Base-by-base conservation (phyloP, 2,329 filamentous ascomycete genomes). In the Diaporthe amygdali region DNA sequence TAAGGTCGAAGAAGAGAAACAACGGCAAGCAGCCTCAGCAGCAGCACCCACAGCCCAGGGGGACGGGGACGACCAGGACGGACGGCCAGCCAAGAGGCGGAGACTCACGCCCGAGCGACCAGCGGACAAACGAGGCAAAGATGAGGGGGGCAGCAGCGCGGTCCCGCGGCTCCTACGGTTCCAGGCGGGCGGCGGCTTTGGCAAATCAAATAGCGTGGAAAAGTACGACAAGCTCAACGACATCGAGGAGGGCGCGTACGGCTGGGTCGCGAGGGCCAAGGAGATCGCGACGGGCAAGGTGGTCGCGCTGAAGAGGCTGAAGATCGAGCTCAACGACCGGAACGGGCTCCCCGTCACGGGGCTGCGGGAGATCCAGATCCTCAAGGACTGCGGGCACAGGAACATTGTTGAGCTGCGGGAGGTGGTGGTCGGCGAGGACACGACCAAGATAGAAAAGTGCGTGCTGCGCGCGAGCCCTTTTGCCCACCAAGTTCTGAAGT, bases 221-320 rank as follows among this genome's bases (percentile, higher is more conserved):
- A 92, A 94, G 78, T 99, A 95, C 83, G 94, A 98, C 77, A 93
- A 94, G 76, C 86, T 99, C 70, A 99, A 99, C 81, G 93, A 96
- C 79, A 99, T 99, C 77, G 96, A 98, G 82, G 96, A 99, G 84
- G 96, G 96, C 44, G 95, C 95, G 10, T 99, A 99, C 81, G 96
- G 96, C 55, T 96, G 92, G 89, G 96, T 99, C 5, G 95, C 95
- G 68, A 89, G 96, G 71, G 96, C 95, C 15, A 91, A 88, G 73
- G 92, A 97, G 76, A 85, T 88, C 39, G 84, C 86, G 5, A 96
- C 93, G 0, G 93, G 93, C 41, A 89, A 92, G 70, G 88, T 99
- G 8, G 95, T 98, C 25, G 96, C 96, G 17, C 85, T 99, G 74
- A 99, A 99, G 86, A 92, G 95, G 79, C 87, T 98, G 70, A 99